These are phyloP conservation scores for Umbelopsis vinacea DNA, from an alignment of 192 early-diverging fungal species.

Conservation along the genomic window DNA sequence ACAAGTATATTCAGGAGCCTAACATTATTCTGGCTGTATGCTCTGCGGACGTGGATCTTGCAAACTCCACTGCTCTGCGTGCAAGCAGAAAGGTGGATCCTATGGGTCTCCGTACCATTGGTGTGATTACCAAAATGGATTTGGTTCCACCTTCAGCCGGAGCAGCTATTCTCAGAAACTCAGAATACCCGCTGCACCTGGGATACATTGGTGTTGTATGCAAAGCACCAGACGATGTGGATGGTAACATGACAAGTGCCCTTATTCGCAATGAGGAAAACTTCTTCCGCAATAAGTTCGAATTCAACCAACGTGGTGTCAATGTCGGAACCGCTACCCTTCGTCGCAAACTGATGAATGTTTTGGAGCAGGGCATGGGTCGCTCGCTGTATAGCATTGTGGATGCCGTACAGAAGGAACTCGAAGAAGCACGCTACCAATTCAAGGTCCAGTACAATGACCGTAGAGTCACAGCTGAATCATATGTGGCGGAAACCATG, in stretches of 20 bases:
- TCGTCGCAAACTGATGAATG: conserved; percentile 84
- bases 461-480: conserved; percentile 91
- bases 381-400: conserved; percentile 79
- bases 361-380: conserved; percentile 93
- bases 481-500: conserved; percentile 94
- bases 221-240: conserved; percentile 54
- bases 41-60: conserved; percentile 84
- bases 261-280: conserved; percentile 60
- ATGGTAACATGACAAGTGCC: conserved; percentile 55
- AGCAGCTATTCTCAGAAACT: conserved; percentile 81
- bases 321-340: conserved; percentile 87
- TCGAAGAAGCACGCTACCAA: conserved; percentile 95
- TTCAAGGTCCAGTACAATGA: conserved; percentile 99
- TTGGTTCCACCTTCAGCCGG: conserved; percentile 82
- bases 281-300: conserved; percentile 56
- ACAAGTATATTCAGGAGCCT: conserved; percentile 78
- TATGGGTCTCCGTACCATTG: conserved; percentile 78
- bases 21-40: conserved; percentile 88
- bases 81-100: conserved; percentile 82
- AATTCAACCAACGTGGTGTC: conserved; percentile 67
- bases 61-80: conserved; percentile 82
- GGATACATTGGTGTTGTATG: conserved; percentile 98
- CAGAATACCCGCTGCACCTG: conserved; percentile 91
- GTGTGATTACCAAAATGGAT: conserved; percentile 89
- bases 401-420: conserved; percentile 92